Evolutionary conservation across 129 eudicot species (phyloP).

Genomic region (Lactuca saligna): DNA sequence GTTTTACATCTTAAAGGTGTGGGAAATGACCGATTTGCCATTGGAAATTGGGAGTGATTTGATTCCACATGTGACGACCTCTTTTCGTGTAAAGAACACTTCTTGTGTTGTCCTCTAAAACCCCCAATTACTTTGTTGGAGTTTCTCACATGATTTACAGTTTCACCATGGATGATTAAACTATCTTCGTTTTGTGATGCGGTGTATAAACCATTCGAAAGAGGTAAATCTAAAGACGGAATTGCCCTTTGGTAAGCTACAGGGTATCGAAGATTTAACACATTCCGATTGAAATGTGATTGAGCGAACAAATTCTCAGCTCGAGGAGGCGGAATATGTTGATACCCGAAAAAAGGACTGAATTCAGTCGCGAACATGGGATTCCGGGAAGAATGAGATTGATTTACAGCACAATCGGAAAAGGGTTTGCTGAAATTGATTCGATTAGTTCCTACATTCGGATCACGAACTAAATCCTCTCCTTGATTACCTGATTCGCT

Average conservation of each 20-base stretch:
- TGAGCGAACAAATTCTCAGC: constrained; percentile 27
- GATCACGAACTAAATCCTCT: constrained; percentile 2
- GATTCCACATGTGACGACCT: neutral
- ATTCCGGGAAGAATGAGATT: constrained; percentile 27
- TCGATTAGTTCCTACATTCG: constrained; percentile 18
- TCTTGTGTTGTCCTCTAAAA: constrained; percentile 31
- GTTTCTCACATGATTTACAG: constrained; percentile 31
- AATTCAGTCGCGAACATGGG: constrained; percentile 29
- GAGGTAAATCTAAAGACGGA: constrained; percentile 31
- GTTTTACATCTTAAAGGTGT: constrained; percentile 29
- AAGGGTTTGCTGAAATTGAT: constrained; percentile 33
- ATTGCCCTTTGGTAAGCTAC: constrained; percentile 36
- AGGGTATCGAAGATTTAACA: constrained; percentile 20
- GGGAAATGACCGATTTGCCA: constrained; percentile 25
- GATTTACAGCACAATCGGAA: constrained; percentile 22
- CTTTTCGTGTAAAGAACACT: constrained; percentile 12
- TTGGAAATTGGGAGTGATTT: constrained; percentile 16
- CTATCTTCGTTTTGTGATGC: constrained; percentile 36
- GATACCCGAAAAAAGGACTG: constrained; percentile 39
- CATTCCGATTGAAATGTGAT: constrained; percentile 22
- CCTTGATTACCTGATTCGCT: constrained; percentile 29
- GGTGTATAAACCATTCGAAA: constrained; percentile 20
- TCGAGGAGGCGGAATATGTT: constrained; percentile 20
- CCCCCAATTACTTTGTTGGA: constrained; percentile 23
- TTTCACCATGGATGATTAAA: constrained; percentile 37